Evolutionary conservation across 2,329 filamentous ascomycete genomes (phyloP).

Genomic region (Exserohilum turcica): DNA sequence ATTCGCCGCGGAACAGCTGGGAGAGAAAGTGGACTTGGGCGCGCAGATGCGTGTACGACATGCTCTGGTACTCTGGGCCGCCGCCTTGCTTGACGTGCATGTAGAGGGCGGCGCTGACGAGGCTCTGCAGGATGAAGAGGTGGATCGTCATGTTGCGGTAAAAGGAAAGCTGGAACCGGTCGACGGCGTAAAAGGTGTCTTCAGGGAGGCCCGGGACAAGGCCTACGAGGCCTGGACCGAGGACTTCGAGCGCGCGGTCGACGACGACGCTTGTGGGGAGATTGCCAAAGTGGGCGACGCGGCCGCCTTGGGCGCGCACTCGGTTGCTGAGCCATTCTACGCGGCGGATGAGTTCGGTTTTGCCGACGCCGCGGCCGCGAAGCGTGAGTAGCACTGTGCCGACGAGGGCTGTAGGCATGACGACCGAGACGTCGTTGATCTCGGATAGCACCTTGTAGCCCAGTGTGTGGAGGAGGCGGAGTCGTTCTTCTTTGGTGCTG

Average conservation of each 20-base stretch:
- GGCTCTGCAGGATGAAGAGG: slow-evolving; percentile 89
- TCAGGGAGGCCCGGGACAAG: slow-evolving; percentile 79
- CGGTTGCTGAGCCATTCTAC: slow-evolving; percentile 88
- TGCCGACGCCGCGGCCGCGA: slow-evolving; percentile 87
- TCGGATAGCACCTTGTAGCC: slow-evolving; percentile 92
- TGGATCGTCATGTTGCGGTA: slow-evolving; percentile 99
- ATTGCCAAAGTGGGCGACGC: slow-evolving; percentile 90
- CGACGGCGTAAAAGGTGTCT: slow-evolving; percentile 91
- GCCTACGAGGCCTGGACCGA: slow-evolving; percentile 87
- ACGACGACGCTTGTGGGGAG: slow-evolving; percentile 80
- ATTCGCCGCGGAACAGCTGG: slow-evolving; percentile 89
- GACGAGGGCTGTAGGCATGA: slow-evolving; percentile 97
- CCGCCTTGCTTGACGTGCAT: slow-evolving; percentile 88
- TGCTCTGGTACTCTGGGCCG: slow-evolving; percentile 79
- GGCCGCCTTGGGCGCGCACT: slow-evolving; percentile 82
- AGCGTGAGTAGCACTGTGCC: slow-evolving; percentile 92
- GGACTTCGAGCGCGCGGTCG: slow-evolving; percentile 85
- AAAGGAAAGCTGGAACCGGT: slow-evolving; percentile 93
- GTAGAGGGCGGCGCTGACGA: slow-evolving; percentile 91
- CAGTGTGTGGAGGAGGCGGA: slow-evolving; percentile 79
- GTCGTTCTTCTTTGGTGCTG: slow-evolving; percentile 56
- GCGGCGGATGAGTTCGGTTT: slow-evolving; percentile 79
- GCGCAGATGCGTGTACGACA: slow-evolving; percentile 72
- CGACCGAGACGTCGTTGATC: slow-evolving; percentile 94
- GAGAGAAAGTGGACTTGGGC: slow-evolving; percentile 88